Percentiles rank a stretch among this genome's conserved stretches.
Evolutionary conservation across 2,329 filamentous ascomycete genomes (phyloP).

Genomic region (Chrysoporthe puriensis): DNA sequence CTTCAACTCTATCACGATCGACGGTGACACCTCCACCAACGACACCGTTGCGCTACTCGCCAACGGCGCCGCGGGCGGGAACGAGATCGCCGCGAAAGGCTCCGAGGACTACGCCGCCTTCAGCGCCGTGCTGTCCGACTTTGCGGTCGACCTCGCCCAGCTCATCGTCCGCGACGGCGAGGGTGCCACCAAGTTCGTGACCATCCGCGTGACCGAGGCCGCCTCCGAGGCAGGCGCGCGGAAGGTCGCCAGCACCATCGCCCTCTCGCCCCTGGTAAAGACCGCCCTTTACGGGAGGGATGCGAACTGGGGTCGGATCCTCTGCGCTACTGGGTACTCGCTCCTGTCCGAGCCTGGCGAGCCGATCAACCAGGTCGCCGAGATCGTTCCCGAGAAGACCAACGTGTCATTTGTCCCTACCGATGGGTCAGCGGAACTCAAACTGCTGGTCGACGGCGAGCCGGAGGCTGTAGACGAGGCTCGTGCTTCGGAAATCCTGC

Average conservation of each 20-base stretch:
- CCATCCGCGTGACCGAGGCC: constrained; percentile 80
- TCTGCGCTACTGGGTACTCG: constrained; percentile 90
- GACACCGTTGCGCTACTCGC: constrained; percentile 94
- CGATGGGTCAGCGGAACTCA: constrained; percentile 77
- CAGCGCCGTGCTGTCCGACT: constrained; percentile 70
- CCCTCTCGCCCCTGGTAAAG: constrained; percentile 91
- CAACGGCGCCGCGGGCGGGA: constrained; percentile 86
- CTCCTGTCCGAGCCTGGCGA: constrained; percentile 62
- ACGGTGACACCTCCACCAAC: constrained; percentile 97
- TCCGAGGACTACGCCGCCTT: constrained; percentile 72
- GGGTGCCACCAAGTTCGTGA: constrained; percentile 97
- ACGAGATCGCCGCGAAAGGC: constrained; percentile 57
- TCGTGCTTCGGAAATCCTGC: constrained; percentile 76
- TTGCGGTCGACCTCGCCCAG: constrained; percentile 84
- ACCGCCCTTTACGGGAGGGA: constrained; percentile 96
- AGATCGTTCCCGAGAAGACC: constrained; percentile 70
- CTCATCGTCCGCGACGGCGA: constrained; percentile 95
- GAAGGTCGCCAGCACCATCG: constrained; percentile 84
- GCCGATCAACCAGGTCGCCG: constrained; percentile 61
- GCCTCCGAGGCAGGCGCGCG: constrained; percentile 71
- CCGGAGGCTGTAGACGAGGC: constrained; percentile 78
- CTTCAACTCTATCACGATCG: constrained; percentile 96
- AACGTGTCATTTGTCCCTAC: constrained; percentile 79
- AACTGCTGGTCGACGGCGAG: constrained; percentile 77
- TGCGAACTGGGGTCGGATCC: constrained; percentile 96